Conservation (phyloP, 2,329 filamentous ascomycete genomes). For the Biscogniauxia sp. region DNA sequence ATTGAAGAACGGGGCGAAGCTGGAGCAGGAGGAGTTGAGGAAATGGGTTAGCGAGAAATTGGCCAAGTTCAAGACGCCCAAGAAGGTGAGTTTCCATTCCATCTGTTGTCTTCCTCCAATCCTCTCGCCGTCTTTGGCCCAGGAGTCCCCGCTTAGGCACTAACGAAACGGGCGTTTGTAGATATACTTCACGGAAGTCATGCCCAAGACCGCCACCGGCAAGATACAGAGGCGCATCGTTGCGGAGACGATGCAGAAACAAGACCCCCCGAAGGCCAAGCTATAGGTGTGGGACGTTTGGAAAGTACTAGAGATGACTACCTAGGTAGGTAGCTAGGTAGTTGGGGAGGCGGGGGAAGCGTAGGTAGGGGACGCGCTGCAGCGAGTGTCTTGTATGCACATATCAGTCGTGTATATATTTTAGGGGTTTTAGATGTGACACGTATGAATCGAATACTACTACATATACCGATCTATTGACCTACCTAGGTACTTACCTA, state of each 20-base stretch:
- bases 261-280: conserved; percentile 55
- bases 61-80: conserved; percentile 83
- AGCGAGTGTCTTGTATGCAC: not conserved
- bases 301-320: not conserved
- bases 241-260: conserved; percentile 80
- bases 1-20: conserved; percentile 60
- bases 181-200: conserved; percentile 78
- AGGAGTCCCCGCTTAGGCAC: not conserved
- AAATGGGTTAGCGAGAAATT: conserved; percentile 67
- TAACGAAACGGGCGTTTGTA: conserved; percentile 31
- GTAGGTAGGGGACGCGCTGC: not conserved
- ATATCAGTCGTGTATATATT: not conserved
- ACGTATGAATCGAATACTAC: not conserved
- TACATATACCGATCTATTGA: not conserved
- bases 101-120: too few relatives aligned
- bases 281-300: conserved; percentile 37
- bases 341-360: not conserved
- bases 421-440: not conserved
- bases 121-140: not conserved
- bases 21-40: conserved; percentile 61
- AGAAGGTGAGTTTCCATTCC: conserved; percentile 61
- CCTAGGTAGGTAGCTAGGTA: not conserved
- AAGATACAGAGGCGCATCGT: conserved; percentile 85
- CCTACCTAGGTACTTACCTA: too few relatives aligned
- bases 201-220: conserved; percentile 90